Evolutionary conservation across 2,329 filamentous ascomycete species (phyloP).

Genomic region (Beauveria medogensis): DNA sequence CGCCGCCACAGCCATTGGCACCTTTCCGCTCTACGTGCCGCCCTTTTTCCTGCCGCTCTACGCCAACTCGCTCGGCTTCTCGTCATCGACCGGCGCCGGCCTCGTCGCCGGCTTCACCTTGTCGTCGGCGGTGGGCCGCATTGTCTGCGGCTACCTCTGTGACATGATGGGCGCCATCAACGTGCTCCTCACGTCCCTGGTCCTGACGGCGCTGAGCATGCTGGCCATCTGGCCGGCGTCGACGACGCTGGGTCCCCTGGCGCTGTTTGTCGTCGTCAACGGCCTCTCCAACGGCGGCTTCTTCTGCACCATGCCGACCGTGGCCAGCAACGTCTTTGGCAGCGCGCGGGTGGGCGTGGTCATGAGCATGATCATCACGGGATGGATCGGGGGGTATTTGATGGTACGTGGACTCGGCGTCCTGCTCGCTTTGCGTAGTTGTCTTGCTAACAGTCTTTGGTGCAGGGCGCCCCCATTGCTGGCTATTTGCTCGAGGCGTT

Average conservation of each 20-base stretch:
- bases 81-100: slow-evolving; percentile 43
- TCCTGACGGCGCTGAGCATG: slow-evolving; percentile 49
- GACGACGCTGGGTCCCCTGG: slow-evolving; percentile 42
- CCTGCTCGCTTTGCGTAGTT: too few species aligned
- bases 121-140: slow-evolving; percentile 48
- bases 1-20: slow-evolving; percentile 44
- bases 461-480: slow-evolving; percentile 48
- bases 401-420: slow-evolving; percentile 29
- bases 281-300: slow-evolving; percentile 55
- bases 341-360: slow-evolving; percentile 44
- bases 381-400: slow-evolving; percentile 54
- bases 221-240: slow-evolving; percentile 54
- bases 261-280: slow-evolving; percentile 51
- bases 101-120: slow-evolving; percentile 55
- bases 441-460: background rate
- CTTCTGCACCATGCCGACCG: slow-evolving; percentile 56
- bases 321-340: slow-evolving; percentile 52
- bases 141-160: slow-evolving; percentile 44
- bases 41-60: slow-evolving; percentile 55
- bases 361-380: slow-evolving; percentile 54
- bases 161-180: slow-evolving; percentile 50
- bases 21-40: slow-evolving; percentile 52
- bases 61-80: slow-evolving; percentile 44
- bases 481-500: slow-evolving; percentile 50
- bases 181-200: slow-evolving; percentile 40